Conservation (phyloP, 2,329 filamentous ascomycete species). For the Neofusicoccum sp. region DNA sequence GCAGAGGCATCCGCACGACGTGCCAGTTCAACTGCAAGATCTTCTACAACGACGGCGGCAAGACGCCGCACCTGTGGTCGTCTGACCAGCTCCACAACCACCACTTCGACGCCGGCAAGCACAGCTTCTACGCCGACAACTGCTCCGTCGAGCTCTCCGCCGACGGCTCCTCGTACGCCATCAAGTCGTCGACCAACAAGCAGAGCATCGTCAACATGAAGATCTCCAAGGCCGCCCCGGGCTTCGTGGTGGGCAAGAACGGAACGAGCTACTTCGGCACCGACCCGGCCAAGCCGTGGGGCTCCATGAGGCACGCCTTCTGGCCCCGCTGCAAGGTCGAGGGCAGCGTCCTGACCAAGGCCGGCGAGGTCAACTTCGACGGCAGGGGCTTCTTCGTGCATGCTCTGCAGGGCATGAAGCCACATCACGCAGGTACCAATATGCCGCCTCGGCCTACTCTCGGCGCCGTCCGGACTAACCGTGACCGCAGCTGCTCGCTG, state of each 20-base stretch:
- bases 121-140: slow-evolving; percentile 81
- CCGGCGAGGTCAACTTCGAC: slow-evolving; percentile 77
- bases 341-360: slow-evolving; percentile 79
- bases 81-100: slow-evolving; percentile 75
- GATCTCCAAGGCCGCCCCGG: slow-evolving; percentile 71
- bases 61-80: slow-evolving; percentile 77
- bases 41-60: slow-evolving; percentile 69
- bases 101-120: slow-evolving; percentile 80
- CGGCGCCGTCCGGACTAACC: background rate
- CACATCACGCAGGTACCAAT: slow-evolving; percentile 77
- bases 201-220: slow-evolving; percentile 82
- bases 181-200: slow-evolving; percentile 86
- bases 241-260: slow-evolving; percentile 80
- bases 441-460: slow-evolving; percentile 4
- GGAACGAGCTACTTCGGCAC: slow-evolving; percentile 85
- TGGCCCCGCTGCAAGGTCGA: slow-evolving; percentile 85
- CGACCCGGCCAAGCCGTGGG: slow-evolving; percentile 84
- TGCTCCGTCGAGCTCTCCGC: slow-evolving; percentile 82
- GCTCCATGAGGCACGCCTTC: slow-evolving; percentile 85
- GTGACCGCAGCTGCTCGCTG: slow-evolving; percentile 65
- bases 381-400: slow-evolving; percentile 78
- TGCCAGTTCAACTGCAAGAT: slow-evolving; percentile 94
- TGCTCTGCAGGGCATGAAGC: slow-evolving; percentile 97
- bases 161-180: slow-evolving; percentile 76
- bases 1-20: slow-evolving; percentile 83